Percentiles rank a stretch among this genome's conserved stretches.
Conservation (phyloP, 805 yeast genomes). For the Hanseniaspora meyeri region DNA sequence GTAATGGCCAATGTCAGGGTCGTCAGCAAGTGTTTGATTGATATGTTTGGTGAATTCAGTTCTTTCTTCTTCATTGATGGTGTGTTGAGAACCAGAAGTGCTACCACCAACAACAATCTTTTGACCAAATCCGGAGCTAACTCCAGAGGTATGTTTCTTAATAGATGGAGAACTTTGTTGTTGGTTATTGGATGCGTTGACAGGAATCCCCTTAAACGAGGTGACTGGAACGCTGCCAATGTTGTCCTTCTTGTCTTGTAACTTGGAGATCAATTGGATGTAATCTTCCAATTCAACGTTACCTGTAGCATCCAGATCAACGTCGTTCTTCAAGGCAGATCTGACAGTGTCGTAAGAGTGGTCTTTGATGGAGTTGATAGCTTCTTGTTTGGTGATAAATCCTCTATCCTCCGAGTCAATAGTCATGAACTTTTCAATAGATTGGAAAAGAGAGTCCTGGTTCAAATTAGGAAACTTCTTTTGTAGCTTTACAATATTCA, state of each 20-base stretch:
- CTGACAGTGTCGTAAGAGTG: conserved; percentile 86
- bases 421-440: conserved; percentile 75
- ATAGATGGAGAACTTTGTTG: conserved; percentile 25
- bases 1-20: conserved; percentile 67
- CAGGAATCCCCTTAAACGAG: conserved; percentile 22
- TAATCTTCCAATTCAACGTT: conserved; percentile 93
- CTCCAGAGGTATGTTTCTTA: conserved; percentile 19
- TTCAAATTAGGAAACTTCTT: conserved; percentile 75
- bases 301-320: conserved; percentile 90
- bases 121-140: conserved; percentile 41
- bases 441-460: conserved; percentile 73
- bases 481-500: conserved; percentile 57
- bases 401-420: conserved; percentile 89
- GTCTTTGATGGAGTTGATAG: conserved; percentile 65
- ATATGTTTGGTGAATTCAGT: conserved; percentile 92
- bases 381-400: conserved; percentile 83
- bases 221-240: conserved; percentile 17
- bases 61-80: conserved; percentile 94
- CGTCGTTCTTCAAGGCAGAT: conserved; percentile 71
- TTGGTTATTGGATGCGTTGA: conserved; percentile 20
- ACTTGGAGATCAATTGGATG: conserved; percentile 70
- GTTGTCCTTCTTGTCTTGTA: conserved; percentile 36
- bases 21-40: conserved; percentile 83
- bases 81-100: conserved; percentile 86
- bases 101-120: conserved; percentile 75